Evolutionary conservation across 805 yeast species (phyloP).

Genomic region (Ogataea corticis): DNA sequence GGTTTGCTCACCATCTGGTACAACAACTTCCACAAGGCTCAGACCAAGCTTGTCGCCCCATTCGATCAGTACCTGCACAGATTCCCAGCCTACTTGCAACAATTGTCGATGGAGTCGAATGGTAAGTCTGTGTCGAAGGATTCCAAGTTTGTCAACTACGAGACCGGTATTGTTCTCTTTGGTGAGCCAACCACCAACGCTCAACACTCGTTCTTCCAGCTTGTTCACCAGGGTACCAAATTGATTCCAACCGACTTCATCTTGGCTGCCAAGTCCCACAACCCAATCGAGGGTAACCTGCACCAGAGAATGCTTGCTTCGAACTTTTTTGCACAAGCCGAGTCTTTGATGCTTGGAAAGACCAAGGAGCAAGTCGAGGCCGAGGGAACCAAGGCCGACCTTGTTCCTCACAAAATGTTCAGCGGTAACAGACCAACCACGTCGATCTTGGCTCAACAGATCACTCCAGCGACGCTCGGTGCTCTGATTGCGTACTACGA

Average conservation of each 20-base stretch:
- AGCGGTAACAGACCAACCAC: constrained; percentile 99
- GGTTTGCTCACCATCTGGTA: constrained; percentile 97
- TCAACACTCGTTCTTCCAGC: constrained; percentile 99
- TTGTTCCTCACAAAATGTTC: constrained; percentile 94
- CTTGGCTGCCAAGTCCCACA: constrained; percentile 95
- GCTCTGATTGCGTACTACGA: constrained; percentile 97
- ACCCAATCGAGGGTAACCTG: constrained; percentile 90
- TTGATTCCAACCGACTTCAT: constrained; percentile 96
- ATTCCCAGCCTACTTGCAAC: constrained; percentile 99
- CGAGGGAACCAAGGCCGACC: constrained; percentile 80
- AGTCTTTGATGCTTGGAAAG: constrained; percentile 97
- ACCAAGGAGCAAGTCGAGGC: constrained; percentile 76
- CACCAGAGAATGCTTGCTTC: constrained; percentile 99
- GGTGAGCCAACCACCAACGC: constrained; percentile 99
- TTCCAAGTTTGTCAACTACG: constrained; percentile 86
- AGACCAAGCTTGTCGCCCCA: constrained; percentile 97
- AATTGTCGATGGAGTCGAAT: constrained; percentile 97
- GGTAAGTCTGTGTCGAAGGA: constrained; percentile 97
- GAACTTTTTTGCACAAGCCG: constrained; percentile 97
- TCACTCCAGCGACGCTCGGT: constrained; percentile 96
- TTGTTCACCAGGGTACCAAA: constrained; percentile 98
- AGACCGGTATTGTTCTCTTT: constrained; percentile 92
- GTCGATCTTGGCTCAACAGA: constrained; percentile 90
- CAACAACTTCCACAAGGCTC: constrained; percentile 97
- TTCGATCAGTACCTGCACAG: constrained; percentile 98